Conservation (phyloP, 1,284 basidiomycete genomes). For the Tilletia caries region DNA sequence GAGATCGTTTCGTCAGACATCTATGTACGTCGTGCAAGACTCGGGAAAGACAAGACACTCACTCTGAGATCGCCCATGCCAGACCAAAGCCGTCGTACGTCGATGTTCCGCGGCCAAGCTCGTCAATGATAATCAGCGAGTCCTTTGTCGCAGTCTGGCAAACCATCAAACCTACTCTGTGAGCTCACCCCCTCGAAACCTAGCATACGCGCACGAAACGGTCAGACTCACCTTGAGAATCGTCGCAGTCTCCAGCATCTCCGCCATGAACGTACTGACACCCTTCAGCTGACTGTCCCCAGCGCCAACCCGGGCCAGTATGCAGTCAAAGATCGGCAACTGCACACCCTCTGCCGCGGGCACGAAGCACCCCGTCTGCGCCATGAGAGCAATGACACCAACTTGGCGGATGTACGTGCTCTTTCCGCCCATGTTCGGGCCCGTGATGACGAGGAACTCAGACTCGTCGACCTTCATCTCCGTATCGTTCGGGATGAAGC, state of each 20-base stretch:
- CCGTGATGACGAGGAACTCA: conserved; percentile 83
- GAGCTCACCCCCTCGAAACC: conserved; percentile 35
- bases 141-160: conserved; percentile 74
- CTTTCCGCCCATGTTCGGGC: conserved; percentile 46
- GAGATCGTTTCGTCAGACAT: too few relatives aligned
- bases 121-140: conserved; percentile 96
- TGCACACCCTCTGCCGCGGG: conserved; percentile 66
- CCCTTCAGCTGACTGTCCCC: conserved; percentile 97
- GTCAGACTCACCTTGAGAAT: conserved; percentile 74
- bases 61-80: conserved; percentile 95
- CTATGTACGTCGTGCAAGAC: not conserved
- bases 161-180: not conserved
- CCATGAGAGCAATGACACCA: conserved; percentile 91
- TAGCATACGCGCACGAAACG: conserved; percentile 56
- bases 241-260: conserved; percentile 96
- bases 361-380: conserved; percentile 90
- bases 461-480: conserved; percentile 75
- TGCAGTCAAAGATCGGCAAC: conserved; percentile 91
- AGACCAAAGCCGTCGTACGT: conserved; percentile 98
- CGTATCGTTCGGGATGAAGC: conserved; percentile 91
- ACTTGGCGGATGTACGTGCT: conserved; percentile 60
- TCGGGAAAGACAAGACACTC: not conserved
- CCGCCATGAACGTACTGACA: conserved; percentile 98
- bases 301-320: conserved; percentile 91
- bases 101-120: conserved; percentile 94